These are phyloP conservation scores for Trametes cubensis DNA, from an alignment of 768 basidiomycete species.

Conservation along the genomic window DNA sequence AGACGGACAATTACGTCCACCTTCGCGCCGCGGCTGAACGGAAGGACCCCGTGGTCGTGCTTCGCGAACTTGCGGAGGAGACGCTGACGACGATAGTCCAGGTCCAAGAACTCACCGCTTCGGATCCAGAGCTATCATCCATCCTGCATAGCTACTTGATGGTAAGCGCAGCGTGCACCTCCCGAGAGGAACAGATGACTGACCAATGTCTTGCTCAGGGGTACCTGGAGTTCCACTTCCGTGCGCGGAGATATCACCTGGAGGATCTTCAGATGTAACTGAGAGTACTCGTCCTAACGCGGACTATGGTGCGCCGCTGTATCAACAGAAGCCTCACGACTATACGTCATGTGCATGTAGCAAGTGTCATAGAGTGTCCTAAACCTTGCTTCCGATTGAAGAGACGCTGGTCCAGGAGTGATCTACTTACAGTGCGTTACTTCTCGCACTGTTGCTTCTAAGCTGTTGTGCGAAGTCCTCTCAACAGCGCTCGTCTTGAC, in stretches of 20 bases:
- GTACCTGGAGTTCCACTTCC: constrained; percentile 12
- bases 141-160: constrained; percentile 3
- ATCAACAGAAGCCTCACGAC: too few relatives aligned
- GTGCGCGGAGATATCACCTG: neutral
- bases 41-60: neutral
- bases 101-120: neutral
- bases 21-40: constrained; percentile 15
- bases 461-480: too few relatives aligned
- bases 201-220: neutral
- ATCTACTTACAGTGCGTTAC: too few relatives aligned
- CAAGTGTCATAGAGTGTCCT: too few relatives aligned
- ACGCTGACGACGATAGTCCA: constrained; percentile 1
- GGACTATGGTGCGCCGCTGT: too few relatives aligned
- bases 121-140: neutral
- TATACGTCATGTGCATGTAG: too few relatives aligned
- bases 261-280: neutral
- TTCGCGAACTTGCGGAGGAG: constrained; percentile 16
- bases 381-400: too few relatives aligned
- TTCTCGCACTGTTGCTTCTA: too few relatives aligned
- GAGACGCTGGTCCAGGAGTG: too few relatives aligned
- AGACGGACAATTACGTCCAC: constrained; percentile 23
- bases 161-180: neutral
- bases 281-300: neutral
- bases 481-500: too few relatives aligned
- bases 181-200: neutral